Base-by-base conservation (phyloP, 257 asterid species). In the Solanum sitiens region DNA sequence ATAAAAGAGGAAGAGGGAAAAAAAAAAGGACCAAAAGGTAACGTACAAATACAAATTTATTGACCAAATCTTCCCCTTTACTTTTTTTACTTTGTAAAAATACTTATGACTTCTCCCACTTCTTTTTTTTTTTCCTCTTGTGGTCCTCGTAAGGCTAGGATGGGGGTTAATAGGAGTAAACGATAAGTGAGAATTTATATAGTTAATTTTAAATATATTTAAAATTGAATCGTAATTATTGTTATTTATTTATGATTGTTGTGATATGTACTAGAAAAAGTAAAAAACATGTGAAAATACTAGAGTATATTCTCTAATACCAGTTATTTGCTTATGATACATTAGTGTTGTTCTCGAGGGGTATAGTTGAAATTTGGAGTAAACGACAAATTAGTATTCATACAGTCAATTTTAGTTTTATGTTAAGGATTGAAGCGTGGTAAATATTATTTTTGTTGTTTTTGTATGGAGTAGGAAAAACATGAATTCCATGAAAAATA, bases 21-120 rank as follows among this genome's bases (percentile, higher is more conserved):
- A 39, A 39, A 39, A 6, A 39, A 53, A 23, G 35, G 30, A 39
- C 50, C 67, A 23, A 88, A 88, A 89, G 33, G 90, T 87, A 90
- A 91, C 93, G 92, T 91, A 89, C 86, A 87, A 87, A 86, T 85
- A 71, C 2, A 77, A 10, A 33, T 3, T 23, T 7, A 53, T 83
- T 74, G 39, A 74, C 87, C 75, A 25, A 40, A 56, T 20, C 39
- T 73, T 32, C 39, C 79, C 85, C 74, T 71, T 7, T 11, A 35
- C 63, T 73, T n/a, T 25, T 27, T 9, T 23, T 16, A 47, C 45
- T 32, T 83, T 63, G 3, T 83, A 63, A 32, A n/a, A n/a, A 61
- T 50, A 56, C 20, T n/a, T 45, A 30, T 20, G 65, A 56, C 56
- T 84, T 84, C 61, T 18, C 21, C 45, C 20, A 21, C 82, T 74